phyloP scores from a whole-genome alignment of 768 basidiomycete genomes.

The Serendipita sp. region DNA sequence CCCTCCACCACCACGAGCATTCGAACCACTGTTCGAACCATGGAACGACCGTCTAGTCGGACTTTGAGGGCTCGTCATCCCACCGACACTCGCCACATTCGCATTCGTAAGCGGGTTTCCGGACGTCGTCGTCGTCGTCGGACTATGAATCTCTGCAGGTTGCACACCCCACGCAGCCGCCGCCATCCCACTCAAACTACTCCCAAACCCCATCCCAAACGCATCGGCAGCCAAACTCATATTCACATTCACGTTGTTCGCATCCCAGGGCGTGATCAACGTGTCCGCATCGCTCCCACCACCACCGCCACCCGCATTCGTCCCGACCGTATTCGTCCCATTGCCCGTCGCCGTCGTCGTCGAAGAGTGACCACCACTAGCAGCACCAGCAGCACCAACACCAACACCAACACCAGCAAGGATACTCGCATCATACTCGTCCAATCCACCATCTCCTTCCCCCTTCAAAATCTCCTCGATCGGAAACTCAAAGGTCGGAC shows the following conservation, averaged over 20 bases:
- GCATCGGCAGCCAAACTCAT: conserved; percentile 44
- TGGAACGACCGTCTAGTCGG: neutral
- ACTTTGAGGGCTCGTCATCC: neutral
- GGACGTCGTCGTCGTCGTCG: neutral
- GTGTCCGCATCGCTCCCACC: too few relatives aligned
- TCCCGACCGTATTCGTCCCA: conserved; percentile 37
- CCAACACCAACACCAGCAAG: too few relatives aligned
- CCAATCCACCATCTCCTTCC: neutral
- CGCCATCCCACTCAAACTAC: neutral
- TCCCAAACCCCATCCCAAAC: neutral
- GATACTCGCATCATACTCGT: neutral
- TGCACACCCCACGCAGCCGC: neutral
- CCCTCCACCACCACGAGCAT: neutral
- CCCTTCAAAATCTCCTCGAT: conserved; percentile 63
- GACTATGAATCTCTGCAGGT: neutral
- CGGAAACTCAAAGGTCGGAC: conserved; percentile 73
- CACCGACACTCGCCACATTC: neutral
- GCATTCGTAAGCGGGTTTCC: neutral
- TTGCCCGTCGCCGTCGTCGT: conserved; percentile 21
- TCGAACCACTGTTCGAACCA: neutral
- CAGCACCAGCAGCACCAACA: too few relatives aligned
- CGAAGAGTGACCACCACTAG: too few relatives aligned
- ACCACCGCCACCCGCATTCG: conserved; percentile 38
- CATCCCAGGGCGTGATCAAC: conserved; percentile 22
- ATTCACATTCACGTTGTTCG: conserved; percentile 26